Base-by-base conservation (phyloP, 306 rosid genomes). In the Begonia loranthoides region DNA sequence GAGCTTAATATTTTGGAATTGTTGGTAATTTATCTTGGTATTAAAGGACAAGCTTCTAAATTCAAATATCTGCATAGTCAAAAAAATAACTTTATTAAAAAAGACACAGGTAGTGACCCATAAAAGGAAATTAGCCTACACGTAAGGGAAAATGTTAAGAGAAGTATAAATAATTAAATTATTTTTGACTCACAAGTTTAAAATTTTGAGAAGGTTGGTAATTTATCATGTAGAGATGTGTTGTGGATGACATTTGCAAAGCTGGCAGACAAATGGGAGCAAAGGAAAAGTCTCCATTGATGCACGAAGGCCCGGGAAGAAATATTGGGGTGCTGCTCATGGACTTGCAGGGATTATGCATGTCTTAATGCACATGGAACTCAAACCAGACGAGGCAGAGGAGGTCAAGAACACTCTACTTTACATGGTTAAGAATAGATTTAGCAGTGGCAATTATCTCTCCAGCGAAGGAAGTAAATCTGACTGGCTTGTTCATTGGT, bases 271-370 rank as follows among this genome's bases (percentile, higher is more conserved):
- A 66, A 54, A 59, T 79, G 61, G 81, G 76, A 22, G 58, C 17
- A 69, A 69, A 73, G 62, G 87, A 87, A 66, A 68, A 47, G 64
- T 77, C 80, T 54, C 79, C 87, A 33, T 60, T 88, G 76, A 88
- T 81, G 89, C 79, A 79, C 50, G 89, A 88, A 71, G 95, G 96
- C 96, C 69, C 57, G 96, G 88, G 64, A 88, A 81, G 87, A 81
- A 77, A 64, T 88, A 88, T 66, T 84, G 95, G 93, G 97, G 93
- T 63, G 89, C 95, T 60, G 95, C 95, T 56, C 93, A 84, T 69
- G 97, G 97, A 56, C 77, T 84, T n/a, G 82, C 80, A 2, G 95
- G 97, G 50, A 75, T 88, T 45, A 73, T 88, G 84, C 61, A 75
- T 58, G 93, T 79, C 68, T 75, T 88, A 67, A 76, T 88, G 97